phyloP scores from a whole-genome alignment of 2,329 filamentous ascomycete genomes.

The Myriosclerotinia duriaeana region DNA sequence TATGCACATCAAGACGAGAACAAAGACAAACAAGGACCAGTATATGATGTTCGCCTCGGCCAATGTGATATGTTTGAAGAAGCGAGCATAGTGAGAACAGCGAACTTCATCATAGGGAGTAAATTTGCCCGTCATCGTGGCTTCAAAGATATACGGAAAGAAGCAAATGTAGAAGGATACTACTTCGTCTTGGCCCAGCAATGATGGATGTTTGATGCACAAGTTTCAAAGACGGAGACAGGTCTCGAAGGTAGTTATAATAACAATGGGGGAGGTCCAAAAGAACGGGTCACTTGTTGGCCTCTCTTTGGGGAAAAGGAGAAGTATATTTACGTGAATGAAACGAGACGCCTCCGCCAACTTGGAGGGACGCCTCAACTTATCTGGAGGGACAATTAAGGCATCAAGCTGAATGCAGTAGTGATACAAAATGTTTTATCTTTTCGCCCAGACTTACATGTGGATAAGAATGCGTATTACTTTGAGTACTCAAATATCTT shows the following conservation, averaged over 20 bases:
- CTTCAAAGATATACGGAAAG: too few species aligned
- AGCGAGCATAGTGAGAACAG: slow-evolving; percentile 47
- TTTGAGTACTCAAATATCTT: slow-evolving; percentile 1
- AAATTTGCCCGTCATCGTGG: slow-evolving; percentile 43
- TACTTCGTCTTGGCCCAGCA: neutral
- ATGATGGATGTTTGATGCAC: neutral
- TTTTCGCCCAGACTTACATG: slow-evolving; percentile 13
- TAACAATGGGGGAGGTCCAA: too few species aligned
- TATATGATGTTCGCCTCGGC: slow-evolving; percentile 49
- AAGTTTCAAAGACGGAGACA: neutral
- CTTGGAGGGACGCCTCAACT: neutral
- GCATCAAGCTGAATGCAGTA: neutral
- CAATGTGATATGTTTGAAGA: slow-evolving; percentile 46
- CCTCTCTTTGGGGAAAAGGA: neutral
- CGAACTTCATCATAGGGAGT: slow-evolving; percentile 38
- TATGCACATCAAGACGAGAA: slow-evolving; percentile 48
- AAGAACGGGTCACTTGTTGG: neutral
- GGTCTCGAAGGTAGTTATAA: neutral
- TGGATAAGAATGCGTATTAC: neutral
- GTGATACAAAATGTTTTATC: neutral
- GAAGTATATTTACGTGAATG: neutral
- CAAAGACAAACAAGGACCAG: slow-evolving; percentile 49
- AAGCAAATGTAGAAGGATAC: neutral
- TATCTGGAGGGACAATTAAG: neutral
- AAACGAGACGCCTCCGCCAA: neutral